phyloP scores from a whole-genome alignment of 2,329 filamentous ascomycete genomes.

The Xylaria arbuscula region DNA sequence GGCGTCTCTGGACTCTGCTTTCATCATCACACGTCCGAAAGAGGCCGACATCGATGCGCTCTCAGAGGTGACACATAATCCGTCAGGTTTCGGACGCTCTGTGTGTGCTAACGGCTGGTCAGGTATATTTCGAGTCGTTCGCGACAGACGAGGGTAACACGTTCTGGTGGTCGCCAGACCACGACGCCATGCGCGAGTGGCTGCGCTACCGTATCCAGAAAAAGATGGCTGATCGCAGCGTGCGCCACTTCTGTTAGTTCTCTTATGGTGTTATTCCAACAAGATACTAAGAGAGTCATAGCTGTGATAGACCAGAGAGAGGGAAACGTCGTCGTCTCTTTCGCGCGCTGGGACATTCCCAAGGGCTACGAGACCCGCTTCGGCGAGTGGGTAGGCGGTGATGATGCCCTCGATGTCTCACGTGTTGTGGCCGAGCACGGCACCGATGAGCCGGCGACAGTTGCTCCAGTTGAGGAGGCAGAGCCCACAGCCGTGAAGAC shows the following conservation, averaged over 20 bases:
- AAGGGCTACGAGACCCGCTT: constrained; percentile 44
- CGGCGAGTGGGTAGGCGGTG: constrained; percentile 38
- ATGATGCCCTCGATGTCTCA: constrained; percentile 34
- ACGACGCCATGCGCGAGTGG: constrained; percentile 46
- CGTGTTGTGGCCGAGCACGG: constrained; percentile 24
- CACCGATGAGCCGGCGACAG: neutral
- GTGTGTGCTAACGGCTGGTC: neutral
- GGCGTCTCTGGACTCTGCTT: constrained; percentile 41
- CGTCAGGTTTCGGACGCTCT: neutral
- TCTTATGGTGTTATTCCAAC: too few relatives aligned
- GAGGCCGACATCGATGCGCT: constrained; percentile 48
- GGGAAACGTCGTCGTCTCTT: constrained; percentile 47
- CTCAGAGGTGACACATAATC: constrained; percentile 20
- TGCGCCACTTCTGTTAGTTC: constrained; percentile 48
- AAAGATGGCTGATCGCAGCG: constrained; percentile 46
- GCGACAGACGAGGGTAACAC: constrained; percentile 41
- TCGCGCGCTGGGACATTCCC: constrained; percentile 52
- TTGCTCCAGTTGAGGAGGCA: constrained; percentile 21
- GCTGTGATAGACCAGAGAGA: constrained; percentile 43
- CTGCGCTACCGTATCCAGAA: constrained; percentile 44
- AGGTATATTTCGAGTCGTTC: constrained; percentile 47
- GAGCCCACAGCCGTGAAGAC: constrained; percentile 12
- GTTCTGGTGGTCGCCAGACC: constrained; percentile 48
- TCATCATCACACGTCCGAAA: constrained; percentile 45
- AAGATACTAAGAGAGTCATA: too few relatives aligned